phyloP scores from a whole-genome alignment of 2,329 filamentous ascomycete species.

The Leptosphaerulina australis region DNA sequence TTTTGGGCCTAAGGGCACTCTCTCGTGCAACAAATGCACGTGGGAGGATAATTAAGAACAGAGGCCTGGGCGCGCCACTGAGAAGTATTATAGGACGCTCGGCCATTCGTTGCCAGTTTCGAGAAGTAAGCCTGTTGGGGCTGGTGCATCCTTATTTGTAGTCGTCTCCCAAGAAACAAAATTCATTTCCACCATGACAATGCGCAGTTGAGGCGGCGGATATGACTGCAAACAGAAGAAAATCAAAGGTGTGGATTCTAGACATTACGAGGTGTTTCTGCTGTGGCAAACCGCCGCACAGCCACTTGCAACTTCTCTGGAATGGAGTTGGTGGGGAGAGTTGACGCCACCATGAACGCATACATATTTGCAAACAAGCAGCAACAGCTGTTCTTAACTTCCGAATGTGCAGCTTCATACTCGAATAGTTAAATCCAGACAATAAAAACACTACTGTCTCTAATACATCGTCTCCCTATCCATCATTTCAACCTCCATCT shows the following conservation, averaged over 20 bases:
- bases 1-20: conserved; percentile 2
- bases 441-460: neutral
- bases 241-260: neutral
- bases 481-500: neutral
- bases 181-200: neutral
- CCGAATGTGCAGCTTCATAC: neutral
- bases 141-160: neutral
- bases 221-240: neutral
- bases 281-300: neutral
- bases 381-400: neutral
- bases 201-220: neutral
- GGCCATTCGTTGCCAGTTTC: neutral
- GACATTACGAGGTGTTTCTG: neutral
- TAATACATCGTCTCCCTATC: neutral
- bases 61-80: conserved; percentile 1
- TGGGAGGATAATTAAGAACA: neutral
- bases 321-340: neutral
- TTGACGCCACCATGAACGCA: conserved; percentile 20
- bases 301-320: conserved; percentile 6
- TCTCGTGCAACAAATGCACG: conserved; percentile 6
- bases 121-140: neutral
- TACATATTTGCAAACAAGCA: conserved; percentile 5
- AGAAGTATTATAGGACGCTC: conserved; percentile 2
- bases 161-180: neutral
- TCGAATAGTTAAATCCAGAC: neutral